Base-by-base conservation (phyloP, 345 rosid genomes). In the Mallotus nudiflorus region DNA sequence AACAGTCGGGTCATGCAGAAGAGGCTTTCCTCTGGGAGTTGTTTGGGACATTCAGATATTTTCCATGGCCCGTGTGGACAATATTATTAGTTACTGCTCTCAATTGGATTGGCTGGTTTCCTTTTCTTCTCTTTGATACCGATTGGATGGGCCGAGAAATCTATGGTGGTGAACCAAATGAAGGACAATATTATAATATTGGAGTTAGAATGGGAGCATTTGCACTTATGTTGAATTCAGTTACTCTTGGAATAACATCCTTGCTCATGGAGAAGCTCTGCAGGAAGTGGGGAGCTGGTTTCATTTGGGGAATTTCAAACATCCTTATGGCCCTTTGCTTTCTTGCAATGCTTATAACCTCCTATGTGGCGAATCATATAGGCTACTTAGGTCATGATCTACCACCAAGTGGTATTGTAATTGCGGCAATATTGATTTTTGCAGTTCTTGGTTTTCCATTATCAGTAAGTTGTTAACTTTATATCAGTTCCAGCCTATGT, bases 111-210 rank as follows among this genome's bases (percentile, higher is more conserved):
- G 95, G 96, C 68, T 90, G 98, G 96, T 92, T 92, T 84, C 98
- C 98, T 9, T 92, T 86, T 81, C 84, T 88, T 73, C 85, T 92
- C 69, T 90, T 88, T 72, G 99, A 95, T 80, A 95, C 99, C 70
- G 97, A 95, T 75, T 95, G 97, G 97, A 89, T 92, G 97, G 98
- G 99, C 62, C 80, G 98, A 75, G 97, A 95, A 84, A 87, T 90
- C 53, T 95, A 85, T 51, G 91, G 99, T 35, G 97, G 97, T 42
- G 63, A 82, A 72, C 99, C 98, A 53, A 89, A 90, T 76, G 80
- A 75, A 77, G 98, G 97, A 65, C 68, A 62, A 58, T 72, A 40
- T 52, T 95, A 95, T 62, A 85, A 70, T 75, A n/a, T 67, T 42
- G 98, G 99, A 60, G 98, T 89, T 71, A 87, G 99, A 73, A 89